A percentile compares a stretch with the other conserved stretches of the same genome.
Evolutionary conservation across 768 basidiomycete genomes (phyloP).

Genomic region (Albatrellus ellisii): DNA sequence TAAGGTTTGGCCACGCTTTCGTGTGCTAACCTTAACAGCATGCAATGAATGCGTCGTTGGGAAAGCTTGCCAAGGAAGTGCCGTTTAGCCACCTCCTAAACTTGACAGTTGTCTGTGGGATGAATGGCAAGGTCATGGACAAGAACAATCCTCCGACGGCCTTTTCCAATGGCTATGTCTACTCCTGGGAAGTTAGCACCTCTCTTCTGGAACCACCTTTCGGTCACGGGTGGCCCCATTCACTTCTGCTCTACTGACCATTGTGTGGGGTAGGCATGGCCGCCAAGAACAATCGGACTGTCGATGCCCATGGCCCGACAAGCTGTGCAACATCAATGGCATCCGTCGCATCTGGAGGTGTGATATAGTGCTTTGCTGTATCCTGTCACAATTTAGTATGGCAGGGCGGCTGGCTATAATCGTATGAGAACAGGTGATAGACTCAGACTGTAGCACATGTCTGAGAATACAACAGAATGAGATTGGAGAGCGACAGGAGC

Average conservation of each 20-base stretch:
- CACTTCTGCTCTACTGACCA: not conserved
- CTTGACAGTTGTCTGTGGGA: slow-evolving; percentile 86
- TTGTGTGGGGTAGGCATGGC: slow-evolving; percentile 44
- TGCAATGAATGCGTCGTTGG: slow-evolving; percentile 58
- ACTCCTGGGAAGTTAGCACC: slow-evolving; percentile 66
- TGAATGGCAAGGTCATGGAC: slow-evolving; percentile 92
- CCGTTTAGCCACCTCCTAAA: slow-evolving; percentile 91
- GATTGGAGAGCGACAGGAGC: too few species aligned
- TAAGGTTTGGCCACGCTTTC: too few species aligned
- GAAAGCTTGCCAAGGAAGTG: slow-evolving; percentile 70
- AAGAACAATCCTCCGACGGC: slow-evolving; percentile 88
- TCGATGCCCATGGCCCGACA: slow-evolving; percentile 74
- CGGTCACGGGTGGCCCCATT: too few species aligned
- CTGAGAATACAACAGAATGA: too few species aligned
- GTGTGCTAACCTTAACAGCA: too few species aligned
- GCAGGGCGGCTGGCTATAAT: too few species aligned
- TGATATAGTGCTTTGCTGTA: too few species aligned
- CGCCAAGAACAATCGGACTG: slow-evolving; percentile 56
- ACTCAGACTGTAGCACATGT: too few species aligned
- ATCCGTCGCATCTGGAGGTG: too few species aligned
- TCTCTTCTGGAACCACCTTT: too few species aligned
- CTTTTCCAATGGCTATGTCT: slow-evolving; percentile 84
- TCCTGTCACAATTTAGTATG: too few species aligned
- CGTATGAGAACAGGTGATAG: too few species aligned
- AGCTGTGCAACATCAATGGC: slow-evolving; percentile 48